Conservation (phyloP, 768 basidiomycete species). For the Phaeolepiota aurea region DNA sequence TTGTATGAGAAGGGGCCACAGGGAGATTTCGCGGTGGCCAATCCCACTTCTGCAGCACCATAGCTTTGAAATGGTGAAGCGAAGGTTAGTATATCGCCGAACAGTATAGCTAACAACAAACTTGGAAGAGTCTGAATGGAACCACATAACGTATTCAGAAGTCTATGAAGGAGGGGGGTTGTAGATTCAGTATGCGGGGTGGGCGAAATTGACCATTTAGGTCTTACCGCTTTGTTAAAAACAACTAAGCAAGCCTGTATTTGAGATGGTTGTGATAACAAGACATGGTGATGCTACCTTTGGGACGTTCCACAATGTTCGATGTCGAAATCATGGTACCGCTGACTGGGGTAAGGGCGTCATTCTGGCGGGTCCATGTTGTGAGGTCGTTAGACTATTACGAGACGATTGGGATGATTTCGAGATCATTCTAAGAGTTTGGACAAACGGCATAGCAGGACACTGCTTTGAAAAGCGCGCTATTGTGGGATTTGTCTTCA, state of each 20-base stretch:
- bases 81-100: background rate
- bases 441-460: slow-evolving; percentile 37
- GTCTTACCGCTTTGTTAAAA: slow-evolving; percentile 38
- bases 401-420: slow-evolving; percentile 3
- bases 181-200: too few relatives aligned
- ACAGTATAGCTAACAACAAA: slow-evolving; percentile 13
- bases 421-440: background rate
- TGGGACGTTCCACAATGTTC: slow-evolving; percentile 56
- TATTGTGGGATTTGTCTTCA: slow-evolving; percentile 54
- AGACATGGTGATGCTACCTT: too few relatives aligned
- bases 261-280: too few relatives aligned
- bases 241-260: slow-evolving; percentile 41
- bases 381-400: slow-evolving; percentile 44
- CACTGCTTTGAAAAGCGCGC: slow-evolving; percentile 47
- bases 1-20: slow-evolving; percentile 55
- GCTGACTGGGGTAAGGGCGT: slow-evolving; percentile 45
- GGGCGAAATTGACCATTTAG: background rate
- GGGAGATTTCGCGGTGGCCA: slow-evolving; percentile 48
- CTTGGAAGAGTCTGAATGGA: slow-evolving; percentile 58
- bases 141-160: slow-evolving; percentile 64
- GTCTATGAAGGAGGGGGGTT: too few relatives aligned
- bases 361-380: slow-evolving; percentile 49
- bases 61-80: slow-evolving; percentile 30
- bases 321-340: slow-evolving; percentile 49
- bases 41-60: slow-evolving; percentile 55